Conservation (phyloP, 495 filamentous ascomycete genomes). For the Podospora conica region DNA sequence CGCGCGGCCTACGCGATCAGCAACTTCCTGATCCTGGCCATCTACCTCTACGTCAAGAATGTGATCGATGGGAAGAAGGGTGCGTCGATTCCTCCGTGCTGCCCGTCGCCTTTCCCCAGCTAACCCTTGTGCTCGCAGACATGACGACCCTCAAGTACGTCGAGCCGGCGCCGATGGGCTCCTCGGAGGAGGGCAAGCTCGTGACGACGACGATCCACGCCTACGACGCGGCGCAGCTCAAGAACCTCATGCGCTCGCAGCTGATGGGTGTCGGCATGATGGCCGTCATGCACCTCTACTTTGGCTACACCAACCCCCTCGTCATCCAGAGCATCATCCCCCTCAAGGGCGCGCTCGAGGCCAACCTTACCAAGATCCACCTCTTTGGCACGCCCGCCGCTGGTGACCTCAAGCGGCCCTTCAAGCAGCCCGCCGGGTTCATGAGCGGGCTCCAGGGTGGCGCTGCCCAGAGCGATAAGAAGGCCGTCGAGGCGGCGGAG, state of each 20-base stretch:
- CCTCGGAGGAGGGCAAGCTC: constrained; percentile 84
- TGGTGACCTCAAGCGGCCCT: constrained; percentile 90
- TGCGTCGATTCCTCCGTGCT: constrained; percentile 35
- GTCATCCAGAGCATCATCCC: constrained; percentile 98
- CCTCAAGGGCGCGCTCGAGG: constrained; percentile 88
- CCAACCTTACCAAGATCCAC: constrained; percentile 93
- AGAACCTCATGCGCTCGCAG: constrained; percentile 74
- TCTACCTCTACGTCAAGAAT: constrained; percentile 77
- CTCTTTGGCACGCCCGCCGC: constrained; percentile 81
- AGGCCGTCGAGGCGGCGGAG: constrained; percentile 82
- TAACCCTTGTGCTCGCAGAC: constrained; percentile 47
- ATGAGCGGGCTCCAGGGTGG: constrained; percentile 64
- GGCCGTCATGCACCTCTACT: constrained; percentile 95
- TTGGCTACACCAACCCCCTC: constrained; percentile 98
- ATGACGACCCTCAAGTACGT: constrained; percentile 98
- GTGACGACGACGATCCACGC: constrained; percentile 92
- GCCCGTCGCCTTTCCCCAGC: neutral
- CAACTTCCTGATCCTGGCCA: constrained; percentile 76
- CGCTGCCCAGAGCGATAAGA: constrained; percentile 89
- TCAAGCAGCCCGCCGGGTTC: constrained; percentile 79
- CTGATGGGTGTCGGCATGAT: constrained; percentile 97
- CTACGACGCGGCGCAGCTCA: constrained; percentile 83
- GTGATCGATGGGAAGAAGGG: constrained; percentile 94
- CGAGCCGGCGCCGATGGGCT: constrained; percentile 88
- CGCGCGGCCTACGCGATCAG: constrained; percentile 79